Evolutionary conservation across 345 rosid genomes (phyloP).

Genomic region (Eucalyptus pauciflora): DNA sequence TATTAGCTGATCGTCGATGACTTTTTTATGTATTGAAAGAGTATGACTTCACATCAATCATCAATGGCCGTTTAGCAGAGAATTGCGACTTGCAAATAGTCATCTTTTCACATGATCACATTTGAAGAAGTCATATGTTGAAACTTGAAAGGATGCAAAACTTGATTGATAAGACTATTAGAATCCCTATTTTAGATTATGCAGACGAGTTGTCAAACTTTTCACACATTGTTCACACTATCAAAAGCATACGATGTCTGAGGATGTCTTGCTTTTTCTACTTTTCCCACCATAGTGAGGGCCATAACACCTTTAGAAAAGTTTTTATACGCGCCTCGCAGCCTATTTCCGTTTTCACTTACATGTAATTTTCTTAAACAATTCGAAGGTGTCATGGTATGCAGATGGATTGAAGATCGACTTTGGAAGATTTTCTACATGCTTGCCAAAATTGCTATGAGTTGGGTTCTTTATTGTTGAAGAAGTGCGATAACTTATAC

Average conservation of each 20-base stretch:
- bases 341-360: background rate
- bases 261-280: background rate
- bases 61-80: background rate
- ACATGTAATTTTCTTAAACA: background rate
- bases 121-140: background rate
- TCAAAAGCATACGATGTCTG: no score
- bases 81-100: background rate
- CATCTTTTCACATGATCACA: background rate
- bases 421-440: background rate
- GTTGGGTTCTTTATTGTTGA: background rate
- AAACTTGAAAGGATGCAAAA: background rate
- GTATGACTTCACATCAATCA: background rate
- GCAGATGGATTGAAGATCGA: background rate
- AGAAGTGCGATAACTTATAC: background rate
- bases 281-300: background rate
- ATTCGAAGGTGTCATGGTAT: background rate
- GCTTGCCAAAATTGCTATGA: background rate
- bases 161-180: background rate
- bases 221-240: background rate
- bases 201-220: background rate
- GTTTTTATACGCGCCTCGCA: background rate
- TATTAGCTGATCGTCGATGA: background rate
- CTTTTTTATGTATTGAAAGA: background rate
- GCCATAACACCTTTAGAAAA: background rate
- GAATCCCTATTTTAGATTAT: background rate